Percentiles rank a stretch among this genome's conserved stretches.
phyloP scores from a whole-genome alignment of 495 filamentous ascomycete species.

The Neurospora africana region DNA sequence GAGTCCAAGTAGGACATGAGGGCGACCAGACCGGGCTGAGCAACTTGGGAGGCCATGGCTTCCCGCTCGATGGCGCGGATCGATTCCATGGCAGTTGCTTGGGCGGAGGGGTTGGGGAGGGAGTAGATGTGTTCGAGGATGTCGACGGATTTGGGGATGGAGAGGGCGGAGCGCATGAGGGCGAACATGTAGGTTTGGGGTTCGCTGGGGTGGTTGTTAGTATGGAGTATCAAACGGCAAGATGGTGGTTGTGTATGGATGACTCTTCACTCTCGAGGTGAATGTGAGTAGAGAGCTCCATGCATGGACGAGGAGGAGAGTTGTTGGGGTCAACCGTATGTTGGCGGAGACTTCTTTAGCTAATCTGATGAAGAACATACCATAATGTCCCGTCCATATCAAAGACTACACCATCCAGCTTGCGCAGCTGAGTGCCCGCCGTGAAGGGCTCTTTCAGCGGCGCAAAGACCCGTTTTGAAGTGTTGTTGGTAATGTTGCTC shows the following conservation, averaged over 20 bases:
- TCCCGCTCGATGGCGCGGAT: constrained; percentile 69
- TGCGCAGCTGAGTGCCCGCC: constrained; percentile 32
- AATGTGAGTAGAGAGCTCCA: too few species aligned
- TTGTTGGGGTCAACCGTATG: too few species aligned
- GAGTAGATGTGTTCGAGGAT: constrained; percentile 80
- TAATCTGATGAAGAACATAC: constrained; percentile 31
- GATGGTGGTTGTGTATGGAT: too few species aligned
- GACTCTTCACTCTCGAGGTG: too few species aligned
- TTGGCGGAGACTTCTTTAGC: too few species aligned
- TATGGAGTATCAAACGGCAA: too few species aligned
- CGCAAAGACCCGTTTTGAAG: constrained; percentile 15
- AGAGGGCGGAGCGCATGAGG: constrained; percentile 61
- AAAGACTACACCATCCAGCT: constrained; percentile 75
- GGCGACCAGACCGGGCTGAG: constrained; percentile 63
- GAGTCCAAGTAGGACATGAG: constrained; percentile 75
- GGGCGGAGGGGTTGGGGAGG: constrained; percentile 50
- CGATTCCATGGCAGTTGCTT: constrained; percentile 52
- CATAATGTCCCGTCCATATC: constrained; percentile 93
- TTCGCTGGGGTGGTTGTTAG: constrained; percentile 38
- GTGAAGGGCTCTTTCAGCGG: constrained; percentile 24
- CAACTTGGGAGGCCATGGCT: constrained; percentile 67
- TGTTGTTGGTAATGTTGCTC: not conserved
- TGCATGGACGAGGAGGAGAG: too few species aligned
- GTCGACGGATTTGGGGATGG: constrained; percentile 59
- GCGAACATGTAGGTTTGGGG: constrained; percentile 94